Base-by-base conservation (phyloP, 2,329 filamentous ascomycete species). In the Paraphaeosphaeria sporulosa region DNA sequence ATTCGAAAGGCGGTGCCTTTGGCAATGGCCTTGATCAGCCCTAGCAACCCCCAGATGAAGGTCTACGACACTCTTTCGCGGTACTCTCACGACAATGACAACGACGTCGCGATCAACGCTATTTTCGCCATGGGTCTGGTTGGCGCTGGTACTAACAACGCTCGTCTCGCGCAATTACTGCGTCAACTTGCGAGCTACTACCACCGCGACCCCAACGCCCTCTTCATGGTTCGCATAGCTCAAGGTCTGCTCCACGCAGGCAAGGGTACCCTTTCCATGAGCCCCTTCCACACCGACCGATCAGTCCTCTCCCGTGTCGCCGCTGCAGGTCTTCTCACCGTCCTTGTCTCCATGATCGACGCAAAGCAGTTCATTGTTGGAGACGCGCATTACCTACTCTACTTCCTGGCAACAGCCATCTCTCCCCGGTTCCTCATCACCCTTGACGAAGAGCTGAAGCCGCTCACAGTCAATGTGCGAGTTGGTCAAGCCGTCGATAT, bases 21-120 rank as follows among this genome's bases (percentile, higher is more conserved):
- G 57, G 95, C 95, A 27, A 96, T 99, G 93, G 96, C 94, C 72
- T 86, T 99, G 57, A 90, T 99, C 75, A 97, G 92, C 80, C 93
- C 96, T 13, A 97, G 93, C 82, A 99, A 99, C 82, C 95, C 95
- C 12, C 96, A 99, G 78, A 99, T 99, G 94, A 99, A 98, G 85
- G 92, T 99, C 50, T 99, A 99, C 82, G 95, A 99, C 78, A 99
- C 95, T 0, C 84, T 99, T 12, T 99, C 95, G 54, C 87, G 95
- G 74, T 99, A 99, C 85, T 96, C 91, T 65, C 95, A 99, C 86
- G 95, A 99, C 82, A 99, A 95, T 69, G 95, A 99, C 81, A 96
- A 94, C 64, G 95, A 99, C 73, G 95, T 99, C 49, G 95, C 95
- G 42, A 91, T 99, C 79, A 99, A 98, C 76, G 93, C 95, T 72